Evolutionary conservation across 2,329 filamentous ascomycete genomes (phyloP), one percentile per base, ranked within the genome.

Genomic region (Colletotrichum neosansevieriae): DNA sequence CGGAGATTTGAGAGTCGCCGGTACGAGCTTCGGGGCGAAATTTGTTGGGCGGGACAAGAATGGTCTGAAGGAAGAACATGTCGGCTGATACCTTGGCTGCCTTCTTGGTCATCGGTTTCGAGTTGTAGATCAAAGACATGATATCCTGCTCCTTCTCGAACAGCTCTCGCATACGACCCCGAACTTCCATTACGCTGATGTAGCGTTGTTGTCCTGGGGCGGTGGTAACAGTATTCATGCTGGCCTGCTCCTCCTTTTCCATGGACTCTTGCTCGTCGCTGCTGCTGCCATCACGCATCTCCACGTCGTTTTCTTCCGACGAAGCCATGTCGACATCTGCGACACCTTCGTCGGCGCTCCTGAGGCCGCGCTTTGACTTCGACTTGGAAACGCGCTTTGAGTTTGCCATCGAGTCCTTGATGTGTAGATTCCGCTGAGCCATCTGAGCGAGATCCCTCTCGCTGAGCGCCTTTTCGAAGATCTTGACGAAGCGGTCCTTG

Each of bases 61-160:
- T 83, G 40, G 90, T 91, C 64, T 92, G 90, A 64, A 98, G 85
- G 81, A 99, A 99, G 81, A 99, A 98, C 90, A 98, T 97, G 72
- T 97, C 92, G 1, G 93, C 88, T 2, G 84, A 89, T n/a, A 94
- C 83, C 17, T 82, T 82, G 6, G 80, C 80, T 42, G 84, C 80
- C 63, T 85, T 88, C 76, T 88, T 90, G 4, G 85, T 83, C 9
- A 79, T 78, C 4, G 91, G 89, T 66, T 91, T 90, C 17, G 93
- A 91, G 76, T 90, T 92, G 80, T 98, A 99, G 4, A 99, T 83
- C n/a, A 98, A 84, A 15, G 89, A 86, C 49, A 99, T 79, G 36
- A 99, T 85, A 49, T 97, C 94, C 70, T 91, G 88, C 76, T 99
- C 96, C 70, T 94, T 92, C 71, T 94, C 88, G 76, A 99, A 98